Conservation (phyloP, 371 early-diverging fungal genomes). For the Synchytrium microbalum region DNA sequence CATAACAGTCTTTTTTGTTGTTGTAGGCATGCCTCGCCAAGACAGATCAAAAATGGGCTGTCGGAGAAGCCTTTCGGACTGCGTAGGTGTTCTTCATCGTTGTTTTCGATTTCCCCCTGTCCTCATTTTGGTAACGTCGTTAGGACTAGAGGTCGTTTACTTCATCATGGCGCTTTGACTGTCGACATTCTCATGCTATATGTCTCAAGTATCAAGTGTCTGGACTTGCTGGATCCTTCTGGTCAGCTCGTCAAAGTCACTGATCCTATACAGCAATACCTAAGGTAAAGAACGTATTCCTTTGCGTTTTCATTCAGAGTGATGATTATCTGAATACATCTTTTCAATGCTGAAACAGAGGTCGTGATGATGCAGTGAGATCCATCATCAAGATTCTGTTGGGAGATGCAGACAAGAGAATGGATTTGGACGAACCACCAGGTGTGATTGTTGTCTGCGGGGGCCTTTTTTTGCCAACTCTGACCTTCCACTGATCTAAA, state of each 20-base stretch:
- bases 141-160: slow-evolving; percentile 44
- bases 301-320: neutral
- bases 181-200: slow-evolving; percentile 51
- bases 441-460: too few species aligned
- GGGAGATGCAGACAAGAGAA: slow-evolving; percentile 23
- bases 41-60: slow-evolving; percentile 16
- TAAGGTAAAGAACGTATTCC: slow-evolving; percentile 30
- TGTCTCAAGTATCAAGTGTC: slow-evolving; percentile 44
- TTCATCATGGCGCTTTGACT: slow-evolving; percentile 57
- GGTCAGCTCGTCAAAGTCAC: slow-evolving; percentile 49
- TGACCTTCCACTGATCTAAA: slow-evolving; percentile 13
- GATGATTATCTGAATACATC: neutral
- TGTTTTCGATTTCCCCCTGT: neutral
- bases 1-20: too few species aligned
- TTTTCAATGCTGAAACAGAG: slow-evolving; percentile 16
- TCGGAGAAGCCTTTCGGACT: slow-evolving; percentile 20
- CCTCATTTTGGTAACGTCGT: slow-evolving; percentile 4
- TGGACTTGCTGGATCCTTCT: slow-evolving; percentile 51
- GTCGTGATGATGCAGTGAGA: slow-evolving; percentile 48
- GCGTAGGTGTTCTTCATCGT: slow-evolving; percentile 20
- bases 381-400: slow-evolving; percentile 49
- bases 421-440: too few species aligned
- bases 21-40: slow-evolving; percentile 24
- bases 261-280: slow-evolving; percentile 41
- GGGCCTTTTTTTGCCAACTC: slow-evolving; percentile 1